Base-by-base conservation (phyloP, 2,329 filamentous ascomycete species). In the Xylaria sp. region DNA sequence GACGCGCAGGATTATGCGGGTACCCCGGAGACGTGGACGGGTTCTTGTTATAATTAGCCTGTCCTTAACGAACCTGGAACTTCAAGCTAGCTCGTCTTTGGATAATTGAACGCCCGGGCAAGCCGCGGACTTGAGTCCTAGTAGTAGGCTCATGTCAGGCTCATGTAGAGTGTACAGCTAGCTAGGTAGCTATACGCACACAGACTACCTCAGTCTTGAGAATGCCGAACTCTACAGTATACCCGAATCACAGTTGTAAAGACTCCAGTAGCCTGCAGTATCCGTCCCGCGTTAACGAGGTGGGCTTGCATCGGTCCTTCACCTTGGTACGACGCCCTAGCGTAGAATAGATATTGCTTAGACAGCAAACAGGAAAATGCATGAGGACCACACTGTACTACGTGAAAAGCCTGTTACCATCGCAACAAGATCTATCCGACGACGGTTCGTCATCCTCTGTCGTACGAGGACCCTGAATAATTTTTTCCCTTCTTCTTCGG, bases 1-100 rank as follows among this genome's bases (percentile, higher is more conserved):
- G 65, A 69, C 70, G 62, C 69, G 70, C 59, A 61, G 40, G 42
- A 66, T 60, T 61, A 61, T 69, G 68, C 51, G 65, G 68, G 60
- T 13, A 21, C 25, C 42, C 61, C 60, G 44, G 50, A 57, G 60
- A 51, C 44, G 58, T 60, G 63, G 55, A 55, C 63, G 50, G 66
- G 48, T 47, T 61, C 63, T 61, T 59, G 13, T 55, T 67, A 66
- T 54, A 58, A 65, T 70, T 69, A 70, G 68, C 35, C 54, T 57
- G 29, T 54, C 25, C 42, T 65, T 50, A 25, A 68, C 59, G 48
- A 66, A 61, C 42, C 60, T 47, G 50, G 16, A 57, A 37, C 51
- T 58, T 35, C 32, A 35, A 35, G 32, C 23, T 16, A 54, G 35
- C 63, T 65, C 60, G n/a, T 37, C 59, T 66, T 54, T 42, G 47